Percentiles rank a stretch among this genome's conserved stretches.
Conservation (phyloP, 192 early-diverging fungal species). For the Coemansia sp. region DNA sequence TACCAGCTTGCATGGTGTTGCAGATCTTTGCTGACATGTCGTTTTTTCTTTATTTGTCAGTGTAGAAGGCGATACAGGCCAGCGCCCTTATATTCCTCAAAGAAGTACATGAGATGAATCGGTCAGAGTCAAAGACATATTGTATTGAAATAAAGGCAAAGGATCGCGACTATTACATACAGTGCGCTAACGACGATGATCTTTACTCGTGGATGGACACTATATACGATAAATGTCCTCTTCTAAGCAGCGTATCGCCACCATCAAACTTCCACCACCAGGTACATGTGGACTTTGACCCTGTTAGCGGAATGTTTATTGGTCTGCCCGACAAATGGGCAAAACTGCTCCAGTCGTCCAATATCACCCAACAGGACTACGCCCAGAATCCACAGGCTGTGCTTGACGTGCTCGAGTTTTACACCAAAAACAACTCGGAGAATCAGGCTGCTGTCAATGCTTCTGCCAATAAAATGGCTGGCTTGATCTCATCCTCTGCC, state of each 20-base stretch:
- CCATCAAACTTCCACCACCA: slow-evolving; percentile 61
- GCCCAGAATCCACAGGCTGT: slow-evolving; percentile 98
- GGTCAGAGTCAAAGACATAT: slow-evolving; percentile 88
- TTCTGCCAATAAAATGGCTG: slow-evolving; percentile 58
- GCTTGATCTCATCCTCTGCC: slow-evolving; percentile 41
- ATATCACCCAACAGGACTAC: slow-evolving; percentile 96
- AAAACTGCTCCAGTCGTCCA: slow-evolving; percentile 85
- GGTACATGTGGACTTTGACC: slow-evolving; percentile 61
- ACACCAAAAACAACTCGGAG: slow-evolving; percentile 77
- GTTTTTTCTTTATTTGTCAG: neutral
- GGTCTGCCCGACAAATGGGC: slow-evolving; percentile 97
- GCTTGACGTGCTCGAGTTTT: slow-evolving; percentile 96
- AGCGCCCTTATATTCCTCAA: slow-evolving; percentile 88
- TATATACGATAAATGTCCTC: slow-evolving; percentile 74
- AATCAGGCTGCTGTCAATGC: slow-evolving; percentile 39
- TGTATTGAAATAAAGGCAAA: slow-evolving; percentile 93
- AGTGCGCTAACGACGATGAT: slow-evolving; percentile 94
- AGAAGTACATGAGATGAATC: slow-evolving; percentile 83
- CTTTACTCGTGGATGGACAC: slow-evolving; percentile 98
- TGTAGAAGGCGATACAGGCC: slow-evolving; percentile 65
- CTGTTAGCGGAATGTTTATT: slow-evolving; percentile 57
- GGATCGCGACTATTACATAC: slow-evolving; percentile 89
- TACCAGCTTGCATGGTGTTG: neutral
- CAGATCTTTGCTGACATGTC: neutral
- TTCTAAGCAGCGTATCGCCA: slow-evolving; percentile 52